These are phyloP conservation scores for Chaetomium cochliodes DNA, from an alignment of 495 filamentous ascomycete genomes.

Conservation along the genomic window DNA sequence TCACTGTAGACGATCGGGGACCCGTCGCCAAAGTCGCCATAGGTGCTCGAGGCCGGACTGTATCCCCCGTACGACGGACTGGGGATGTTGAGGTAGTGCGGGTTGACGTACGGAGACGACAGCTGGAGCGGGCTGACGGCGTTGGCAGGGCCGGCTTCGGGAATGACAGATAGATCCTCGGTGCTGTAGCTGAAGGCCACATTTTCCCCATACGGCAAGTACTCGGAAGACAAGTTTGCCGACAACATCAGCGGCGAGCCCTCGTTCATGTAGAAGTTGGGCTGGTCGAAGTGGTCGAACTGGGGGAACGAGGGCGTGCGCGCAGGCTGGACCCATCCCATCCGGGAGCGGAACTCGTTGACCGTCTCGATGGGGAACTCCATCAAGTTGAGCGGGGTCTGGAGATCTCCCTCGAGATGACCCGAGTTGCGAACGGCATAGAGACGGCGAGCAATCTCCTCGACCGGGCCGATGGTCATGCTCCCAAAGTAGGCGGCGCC, in stretches of 20 bases:
- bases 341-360: slow-evolving; percentile 57
- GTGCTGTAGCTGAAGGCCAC: slow-evolving; percentile 58
- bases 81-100: slow-evolving; percentile 56
- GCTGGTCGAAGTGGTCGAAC: slow-evolving; percentile 38
- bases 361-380: slow-evolving; percentile 63
- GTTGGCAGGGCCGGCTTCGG: slow-evolving; percentile 41
- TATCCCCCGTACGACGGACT: slow-evolving; percentile 55
- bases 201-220: slow-evolving; percentile 49
- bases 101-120: slow-evolving; percentile 47
- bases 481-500: slow-evolving; percentile 83
- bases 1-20: slow-evolving; percentile 55
- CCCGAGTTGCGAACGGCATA: slow-evolving; percentile 49
- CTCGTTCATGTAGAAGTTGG: slow-evolving; percentile 48
- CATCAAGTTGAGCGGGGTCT: slow-evolving; percentile 57
- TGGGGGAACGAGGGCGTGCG: slow-evolving; percentile 55
- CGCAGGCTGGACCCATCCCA: slow-evolving; percentile 59
- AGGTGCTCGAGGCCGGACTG: slow-evolving; percentile 56
- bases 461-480: slow-evolving; percentile 69
- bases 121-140: slow-evolving; percentile 51
- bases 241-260: slow-evolving; percentile 38
- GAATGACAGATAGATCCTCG: slow-evolving; percentile 50
- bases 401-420: slow-evolving; percentile 44
- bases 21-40: slow-evolving; percentile 52
- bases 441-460: slow-evolving; percentile 70
- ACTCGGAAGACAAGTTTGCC: slow-evolving; percentile 38